phyloP scores from a whole-genome alignment of 2,329 filamentous ascomycete species.

The Alternaria triticina region DNA sequence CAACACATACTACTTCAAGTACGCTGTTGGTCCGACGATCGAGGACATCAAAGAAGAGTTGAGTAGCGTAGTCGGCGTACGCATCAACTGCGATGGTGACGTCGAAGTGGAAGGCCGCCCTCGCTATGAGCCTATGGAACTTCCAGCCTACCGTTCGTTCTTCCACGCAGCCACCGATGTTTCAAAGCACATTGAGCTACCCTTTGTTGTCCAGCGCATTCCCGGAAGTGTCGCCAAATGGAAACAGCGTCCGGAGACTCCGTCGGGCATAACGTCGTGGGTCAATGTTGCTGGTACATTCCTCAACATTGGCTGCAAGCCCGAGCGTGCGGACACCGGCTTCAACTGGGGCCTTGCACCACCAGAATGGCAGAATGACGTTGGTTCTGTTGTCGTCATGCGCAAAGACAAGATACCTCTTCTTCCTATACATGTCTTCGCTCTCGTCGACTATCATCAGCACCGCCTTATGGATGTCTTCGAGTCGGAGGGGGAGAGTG shows the following conservation, averaged over 20 bases:
- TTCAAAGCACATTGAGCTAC: neutral
- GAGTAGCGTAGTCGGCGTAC: neutral
- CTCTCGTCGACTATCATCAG: neutral
- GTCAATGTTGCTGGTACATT: neutral
- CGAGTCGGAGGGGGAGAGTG: neutral
- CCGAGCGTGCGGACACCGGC: neutral
- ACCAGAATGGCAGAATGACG: neutral
- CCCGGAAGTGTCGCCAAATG: neutral
- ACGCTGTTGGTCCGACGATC: neutral
- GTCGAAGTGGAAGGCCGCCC: neutral
- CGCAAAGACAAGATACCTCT: neutral
- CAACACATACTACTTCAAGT: neutral
- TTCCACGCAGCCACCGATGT: neutral
- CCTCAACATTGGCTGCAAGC: neutral
- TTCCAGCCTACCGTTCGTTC: neutral
- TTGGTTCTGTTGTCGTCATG: neutral
- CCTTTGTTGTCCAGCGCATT: neutral
- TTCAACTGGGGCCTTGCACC: neutral
- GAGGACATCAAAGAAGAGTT: neutral
- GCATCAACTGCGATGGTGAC: neutral
- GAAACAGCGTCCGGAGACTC: too few species aligned
- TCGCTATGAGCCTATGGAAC: neutral
- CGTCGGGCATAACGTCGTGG: too few species aligned
- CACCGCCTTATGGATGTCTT: neutral
- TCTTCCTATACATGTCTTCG: neutral